Evolutionary conservation across 2,329 filamentous ascomycete species (phyloP).

Genomic region (Venturia carpophila): DNA sequence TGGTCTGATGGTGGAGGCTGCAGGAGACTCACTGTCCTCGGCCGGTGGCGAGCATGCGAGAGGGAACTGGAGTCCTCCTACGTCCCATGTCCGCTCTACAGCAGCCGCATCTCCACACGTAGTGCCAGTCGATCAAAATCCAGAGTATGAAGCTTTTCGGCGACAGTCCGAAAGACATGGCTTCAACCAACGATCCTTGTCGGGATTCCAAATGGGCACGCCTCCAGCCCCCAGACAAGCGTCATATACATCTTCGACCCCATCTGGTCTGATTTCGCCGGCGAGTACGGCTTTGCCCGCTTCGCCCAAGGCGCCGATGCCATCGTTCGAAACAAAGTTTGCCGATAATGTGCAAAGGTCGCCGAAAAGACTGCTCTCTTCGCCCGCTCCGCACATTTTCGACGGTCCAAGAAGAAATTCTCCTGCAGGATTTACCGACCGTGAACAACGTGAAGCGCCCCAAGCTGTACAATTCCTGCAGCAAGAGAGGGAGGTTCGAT

Average conservation of each 20-base stretch:
- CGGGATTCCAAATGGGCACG: slow-evolving; percentile 5
- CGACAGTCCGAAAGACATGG: slow-evolving; percentile 54
- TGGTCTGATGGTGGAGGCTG: slow-evolving; percentile 59
- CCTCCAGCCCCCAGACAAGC: not conserved
- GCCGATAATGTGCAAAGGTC: slow-evolving; percentile 30
- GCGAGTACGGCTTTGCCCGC: slow-evolving; percentile 11
- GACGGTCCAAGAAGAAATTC: slow-evolving; percentile 40
- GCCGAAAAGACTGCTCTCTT: slow-evolving; percentile 42
- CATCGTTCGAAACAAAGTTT: slow-evolving; percentile 2
- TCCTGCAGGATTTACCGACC: slow-evolving; percentile 36
- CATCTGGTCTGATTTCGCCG: slow-evolving; percentile 4
- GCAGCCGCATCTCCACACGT: slow-evolving; percentile 60
- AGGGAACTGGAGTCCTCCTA: slow-evolving; percentile 67
- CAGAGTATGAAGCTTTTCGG: slow-evolving; percentile 74
- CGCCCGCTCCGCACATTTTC: slow-evolving; percentile 32
- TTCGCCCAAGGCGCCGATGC: slow-evolving; percentile 12
- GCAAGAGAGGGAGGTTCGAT: slow-evolving; percentile 27
- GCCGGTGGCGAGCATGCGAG: slow-evolving; percentile 50
- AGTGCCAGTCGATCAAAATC: slow-evolving; percentile 65
- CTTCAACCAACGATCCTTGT: slow-evolving; percentile 9
- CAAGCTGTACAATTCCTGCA: slow-evolving; percentile 29
- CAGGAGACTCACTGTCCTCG: slow-evolving; percentile 55
- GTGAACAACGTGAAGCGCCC: slow-evolving; percentile 30
- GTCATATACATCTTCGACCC: not conserved
- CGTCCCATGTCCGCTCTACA: slow-evolving; percentile 63